phyloP scores from a whole-genome alignment of 2,329 filamentous ascomycete genomes.

The Colletotrichum cuscutae region DNA sequence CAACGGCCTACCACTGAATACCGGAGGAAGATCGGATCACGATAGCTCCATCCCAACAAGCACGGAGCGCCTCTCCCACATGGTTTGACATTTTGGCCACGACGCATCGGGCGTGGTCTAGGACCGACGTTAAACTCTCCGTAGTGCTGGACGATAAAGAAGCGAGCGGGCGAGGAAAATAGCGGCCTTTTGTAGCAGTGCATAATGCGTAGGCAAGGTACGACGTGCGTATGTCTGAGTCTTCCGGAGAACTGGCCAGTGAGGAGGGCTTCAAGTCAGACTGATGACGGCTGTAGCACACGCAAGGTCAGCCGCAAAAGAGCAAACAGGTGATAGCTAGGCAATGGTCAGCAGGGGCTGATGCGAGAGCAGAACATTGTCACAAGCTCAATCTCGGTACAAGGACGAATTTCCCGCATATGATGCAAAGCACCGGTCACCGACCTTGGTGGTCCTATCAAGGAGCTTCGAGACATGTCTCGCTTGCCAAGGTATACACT shows the following conservation, averaged over 20 bases:
- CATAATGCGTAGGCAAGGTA: slow-evolving; percentile 27
- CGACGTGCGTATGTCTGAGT: slow-evolving; percentile 10
- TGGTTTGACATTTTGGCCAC: background rate
- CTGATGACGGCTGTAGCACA: slow-evolving; percentile 17
- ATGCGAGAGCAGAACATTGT: slow-evolving; percentile 11
- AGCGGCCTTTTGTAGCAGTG: slow-evolving; percentile 25
- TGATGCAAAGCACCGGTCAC: slow-evolving; percentile 30
- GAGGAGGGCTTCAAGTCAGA: slow-evolving; percentile 7
- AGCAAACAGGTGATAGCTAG: slow-evolving; percentile 3
- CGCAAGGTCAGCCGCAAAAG: slow-evolving; percentile 20
- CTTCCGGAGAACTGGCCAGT: background rate
- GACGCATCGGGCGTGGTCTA: background rate
- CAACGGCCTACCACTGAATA: background rate
- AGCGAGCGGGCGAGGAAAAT: slow-evolving; percentile 1
- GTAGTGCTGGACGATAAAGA: background rate
- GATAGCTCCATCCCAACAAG: background rate
- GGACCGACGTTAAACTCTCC: background rate
- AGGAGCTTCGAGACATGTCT: slow-evolving; percentile 35
- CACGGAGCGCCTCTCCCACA: background rate
- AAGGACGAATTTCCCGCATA: slow-evolving; percentile 33
- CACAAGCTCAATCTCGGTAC: slow-evolving; percentile 31
- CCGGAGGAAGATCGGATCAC: background rate
- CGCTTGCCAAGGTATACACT: slow-evolving; percentile 28
- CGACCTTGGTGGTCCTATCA: slow-evolving; percentile 32
- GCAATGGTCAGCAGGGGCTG: slow-evolving; percentile 11